phyloP scores from a whole-genome alignment of 352 stramenopile species.

The Pythium rishiriense region DNA sequence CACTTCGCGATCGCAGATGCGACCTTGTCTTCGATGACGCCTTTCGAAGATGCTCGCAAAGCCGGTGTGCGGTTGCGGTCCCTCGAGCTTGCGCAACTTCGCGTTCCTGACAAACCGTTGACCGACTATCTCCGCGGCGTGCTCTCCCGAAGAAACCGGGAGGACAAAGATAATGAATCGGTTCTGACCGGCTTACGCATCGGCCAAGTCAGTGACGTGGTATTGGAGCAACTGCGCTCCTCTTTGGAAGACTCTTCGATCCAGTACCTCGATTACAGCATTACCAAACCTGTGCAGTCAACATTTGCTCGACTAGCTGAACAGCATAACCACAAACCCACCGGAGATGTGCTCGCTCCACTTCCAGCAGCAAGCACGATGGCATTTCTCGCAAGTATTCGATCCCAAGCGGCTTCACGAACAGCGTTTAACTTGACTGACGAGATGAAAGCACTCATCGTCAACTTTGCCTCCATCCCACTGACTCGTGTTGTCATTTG shows the following conservation, averaged over 20 bases:
- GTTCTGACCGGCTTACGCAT: neutral
- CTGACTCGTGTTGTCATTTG: neutral
- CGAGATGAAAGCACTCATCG: conserved; percentile 1
- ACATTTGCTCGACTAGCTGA: neutral
- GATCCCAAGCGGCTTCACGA: neutral
- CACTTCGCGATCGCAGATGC: neutral
- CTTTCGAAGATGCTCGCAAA: neutral
- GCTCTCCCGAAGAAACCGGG: neutral
- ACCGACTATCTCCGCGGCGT: neutral
- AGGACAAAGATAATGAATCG: neutral
- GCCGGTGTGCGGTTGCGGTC: neutral
- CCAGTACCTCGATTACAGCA: neutral
- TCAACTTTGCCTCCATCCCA: neutral
- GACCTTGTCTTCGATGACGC: neutral
- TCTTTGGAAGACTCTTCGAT: neutral
- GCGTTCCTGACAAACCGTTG: neutral
- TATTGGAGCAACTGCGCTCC: conserved; percentile 2
- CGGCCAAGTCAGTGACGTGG: neutral
- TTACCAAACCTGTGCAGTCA: neutral
- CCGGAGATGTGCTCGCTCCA: neutral
- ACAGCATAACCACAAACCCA: neutral
- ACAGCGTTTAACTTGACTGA: neutral
- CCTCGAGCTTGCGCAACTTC: neutral
- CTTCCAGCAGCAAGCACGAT: neutral
- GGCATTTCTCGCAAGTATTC: neutral